phyloP scores from a whole-genome alignment of 2,329 filamentous ascomycete species.

The Ophiostoma pallidulum region DNA sequence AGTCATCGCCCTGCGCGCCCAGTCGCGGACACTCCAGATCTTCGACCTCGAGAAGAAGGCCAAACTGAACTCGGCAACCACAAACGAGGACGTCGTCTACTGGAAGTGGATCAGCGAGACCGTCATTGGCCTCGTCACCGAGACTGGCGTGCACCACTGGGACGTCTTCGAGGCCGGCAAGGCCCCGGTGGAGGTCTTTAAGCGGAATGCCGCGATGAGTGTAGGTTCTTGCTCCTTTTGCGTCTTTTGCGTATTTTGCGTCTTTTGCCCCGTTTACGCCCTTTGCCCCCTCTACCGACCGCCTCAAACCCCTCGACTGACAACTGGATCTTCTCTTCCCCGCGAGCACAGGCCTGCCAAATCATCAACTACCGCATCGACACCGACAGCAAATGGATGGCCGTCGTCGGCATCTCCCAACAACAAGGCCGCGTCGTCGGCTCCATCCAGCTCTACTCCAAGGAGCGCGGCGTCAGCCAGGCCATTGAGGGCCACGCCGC shows the following conservation, averaged over 20 bases:
- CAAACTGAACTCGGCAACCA: slow-evolving; percentile 92
- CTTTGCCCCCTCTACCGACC: background rate
- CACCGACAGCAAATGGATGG: slow-evolving; percentile 95
- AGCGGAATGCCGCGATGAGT: slow-evolving; percentile 80
- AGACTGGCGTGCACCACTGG: slow-evolving; percentile 91
- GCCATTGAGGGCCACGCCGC: slow-evolving; percentile 96
- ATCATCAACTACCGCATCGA: slow-evolving; percentile 99
- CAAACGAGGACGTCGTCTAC: slow-evolving; percentile 96
- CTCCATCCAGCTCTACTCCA: slow-evolving; percentile 94
- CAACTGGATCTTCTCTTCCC: no score
- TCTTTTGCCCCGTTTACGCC: background rate
- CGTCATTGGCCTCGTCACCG: slow-evolving; percentile 81
- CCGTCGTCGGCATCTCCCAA: slow-evolving; percentile 90
- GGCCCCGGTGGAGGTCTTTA: slow-evolving; percentile 81
- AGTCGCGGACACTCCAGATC: slow-evolving; percentile 90
- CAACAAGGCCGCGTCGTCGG: slow-evolving; percentile 89
- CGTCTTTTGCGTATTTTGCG: background rate
- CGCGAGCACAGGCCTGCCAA: slow-evolving; percentile 81
- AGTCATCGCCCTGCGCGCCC: slow-evolving; percentile 93
- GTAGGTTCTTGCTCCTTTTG: slow-evolving; percentile 43
- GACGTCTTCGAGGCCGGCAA: slow-evolving; percentile 84
- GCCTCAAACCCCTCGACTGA: no score
- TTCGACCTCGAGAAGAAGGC: slow-evolving; percentile 89
- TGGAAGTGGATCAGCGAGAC: slow-evolving; percentile 98
- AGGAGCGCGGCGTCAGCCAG: slow-evolving; percentile 92